Conservation (phyloP, 495 filamentous ascomycete genomes). For the Jackrogersella multiformis region DNA sequence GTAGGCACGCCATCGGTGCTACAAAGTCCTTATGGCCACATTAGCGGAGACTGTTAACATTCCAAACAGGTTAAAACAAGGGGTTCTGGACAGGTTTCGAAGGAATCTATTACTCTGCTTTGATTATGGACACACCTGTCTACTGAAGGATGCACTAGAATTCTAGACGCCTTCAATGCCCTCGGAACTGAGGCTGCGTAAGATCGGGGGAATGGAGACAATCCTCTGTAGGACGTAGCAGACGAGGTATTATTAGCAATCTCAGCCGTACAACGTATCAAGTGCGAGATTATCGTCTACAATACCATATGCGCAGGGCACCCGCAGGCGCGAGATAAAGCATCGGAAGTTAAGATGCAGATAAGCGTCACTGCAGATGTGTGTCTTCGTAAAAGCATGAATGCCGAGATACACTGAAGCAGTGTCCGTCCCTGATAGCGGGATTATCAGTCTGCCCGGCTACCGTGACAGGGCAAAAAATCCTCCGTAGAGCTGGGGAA, state of each 20-base stretch:
- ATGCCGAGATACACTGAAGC: slow-evolving; percentile 3
- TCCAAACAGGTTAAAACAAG: background rate
- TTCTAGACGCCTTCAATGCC: background rate
- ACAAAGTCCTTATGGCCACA: no score
- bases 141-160: background rate
- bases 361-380: background rate
- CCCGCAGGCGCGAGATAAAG: background rate
- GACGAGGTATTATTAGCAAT: slow-evolving; percentile 10
- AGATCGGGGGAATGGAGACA: background rate
- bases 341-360: background rate
- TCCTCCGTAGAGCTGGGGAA: background rate
- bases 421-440: background rate
- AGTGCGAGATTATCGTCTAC: background rate
- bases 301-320: background rate
- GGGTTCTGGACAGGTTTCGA: background rate
- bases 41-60: background rate
- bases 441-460: background rate
- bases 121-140: background rate
- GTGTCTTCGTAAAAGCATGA: slow-evolving; percentile 6
- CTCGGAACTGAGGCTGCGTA: background rate
- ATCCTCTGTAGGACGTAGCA: background rate
- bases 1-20: background rate
- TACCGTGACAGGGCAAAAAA: background rate
- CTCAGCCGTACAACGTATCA: background rate
- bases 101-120: background rate